Evolutionary conservation across 2,329 filamentous ascomycete species (phyloP).

Genomic region (Colletotrichum incanum): DNA sequence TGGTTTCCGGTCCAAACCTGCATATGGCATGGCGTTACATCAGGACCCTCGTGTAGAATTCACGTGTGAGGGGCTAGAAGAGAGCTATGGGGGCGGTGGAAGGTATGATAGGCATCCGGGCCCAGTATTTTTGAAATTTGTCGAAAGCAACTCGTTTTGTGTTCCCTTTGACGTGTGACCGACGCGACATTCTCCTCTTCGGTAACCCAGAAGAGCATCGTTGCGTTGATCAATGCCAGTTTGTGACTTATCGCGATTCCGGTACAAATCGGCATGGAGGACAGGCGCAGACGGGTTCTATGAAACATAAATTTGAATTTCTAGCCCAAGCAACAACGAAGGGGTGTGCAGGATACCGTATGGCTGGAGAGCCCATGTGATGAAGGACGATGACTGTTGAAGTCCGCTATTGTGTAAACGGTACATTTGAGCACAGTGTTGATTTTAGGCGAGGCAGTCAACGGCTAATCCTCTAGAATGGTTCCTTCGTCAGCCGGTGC

Average conservation of each 20-base stretch:
- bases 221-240: background rate
- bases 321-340: background rate
- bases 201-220: background rate
- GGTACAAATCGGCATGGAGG: background rate
- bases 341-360: no score
- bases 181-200: background rate
- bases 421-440: no score
- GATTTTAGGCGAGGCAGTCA: no score
- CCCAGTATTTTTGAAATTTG: constrained; percentile 38
- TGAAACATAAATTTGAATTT: background rate
- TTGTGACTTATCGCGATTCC: background rate
- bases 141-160: constrained; percentile 21
- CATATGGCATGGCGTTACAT: constrained; percentile 58
- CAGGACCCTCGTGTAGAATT: constrained; percentile 53
- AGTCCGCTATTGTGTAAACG: no score
- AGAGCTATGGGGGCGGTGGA: constrained; percentile 32
- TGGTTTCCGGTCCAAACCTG: constrained; percentile 44
- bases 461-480: no score
- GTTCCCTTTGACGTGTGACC: background rate
- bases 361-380: background rate
- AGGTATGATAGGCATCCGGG: constrained; percentile 40
- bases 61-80: constrained; percentile 46
- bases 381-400: no score
- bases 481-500: background rate
- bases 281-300: background rate